phyloP scores from a whole-genome alignment of 192 early-diverging fungal species.

The Backusella psychrophila region DNA sequence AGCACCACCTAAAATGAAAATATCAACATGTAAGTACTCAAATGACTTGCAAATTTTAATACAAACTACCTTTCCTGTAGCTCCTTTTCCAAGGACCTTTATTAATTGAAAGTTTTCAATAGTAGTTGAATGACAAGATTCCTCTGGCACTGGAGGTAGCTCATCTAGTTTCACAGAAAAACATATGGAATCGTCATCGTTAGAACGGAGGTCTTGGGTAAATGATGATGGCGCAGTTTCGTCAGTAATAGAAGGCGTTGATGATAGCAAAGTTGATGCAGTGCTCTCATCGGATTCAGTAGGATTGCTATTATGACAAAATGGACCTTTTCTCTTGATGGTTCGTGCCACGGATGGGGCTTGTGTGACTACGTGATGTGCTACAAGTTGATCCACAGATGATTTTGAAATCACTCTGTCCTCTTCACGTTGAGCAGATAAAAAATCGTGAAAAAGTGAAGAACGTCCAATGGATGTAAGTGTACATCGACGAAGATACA shows the following conservation, averaged over 20 bases:
- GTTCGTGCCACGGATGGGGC: neutral
- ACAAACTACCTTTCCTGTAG: constrained; percentile 55
- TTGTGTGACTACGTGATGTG: neutral
- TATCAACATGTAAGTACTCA: neutral
- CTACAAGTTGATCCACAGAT: constrained; percentile 9
- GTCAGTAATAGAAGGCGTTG: neutral
- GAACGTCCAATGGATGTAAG: constrained; percentile 42
- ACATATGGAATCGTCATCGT: neutral
- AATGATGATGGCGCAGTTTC: neutral
- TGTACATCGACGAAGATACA: constrained; percentile 42
- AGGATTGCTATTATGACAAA: neutral
- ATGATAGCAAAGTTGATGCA: neutral
- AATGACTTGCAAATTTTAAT: constrained; percentile 3
- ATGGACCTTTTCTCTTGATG: neutral
- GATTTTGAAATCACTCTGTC: constrained; percentile 44
- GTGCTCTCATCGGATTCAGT: constrained; percentile 6
- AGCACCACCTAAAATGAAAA: constrained; percentile 44
- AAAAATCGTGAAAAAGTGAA: constrained; percentile 44
- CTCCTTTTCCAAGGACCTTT: constrained; percentile 58
- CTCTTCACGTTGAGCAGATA: constrained; percentile 47
- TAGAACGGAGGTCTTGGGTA: neutral
- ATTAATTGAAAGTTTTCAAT: constrained; percentile 47
- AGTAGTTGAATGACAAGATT: neutral
- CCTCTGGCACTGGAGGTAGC: neutral
- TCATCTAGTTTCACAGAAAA: neutral